Percentiles rank a stretch among this genome's conserved stretches.
These are phyloP conservation scores for Suaeda aralocaspica DNA, from an alignment of 148 eudicot species.

Conservation along the genomic window DNA sequence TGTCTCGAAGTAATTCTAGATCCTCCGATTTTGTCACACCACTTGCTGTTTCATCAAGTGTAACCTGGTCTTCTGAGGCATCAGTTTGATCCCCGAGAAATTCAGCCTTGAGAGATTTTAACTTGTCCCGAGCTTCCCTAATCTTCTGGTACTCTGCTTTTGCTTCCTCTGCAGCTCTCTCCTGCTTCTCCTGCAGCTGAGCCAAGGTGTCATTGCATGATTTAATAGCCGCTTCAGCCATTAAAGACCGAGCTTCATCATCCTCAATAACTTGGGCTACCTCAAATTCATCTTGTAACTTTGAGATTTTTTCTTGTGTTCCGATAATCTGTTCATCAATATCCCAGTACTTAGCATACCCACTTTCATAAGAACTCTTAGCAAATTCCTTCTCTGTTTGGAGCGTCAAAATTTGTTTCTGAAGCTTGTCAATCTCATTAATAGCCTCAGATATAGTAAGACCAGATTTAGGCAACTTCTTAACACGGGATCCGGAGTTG, in stretches of 20 bases:
- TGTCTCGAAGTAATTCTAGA: slow-evolving; percentile 36
- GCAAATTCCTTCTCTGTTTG: slow-evolving; percentile 89
- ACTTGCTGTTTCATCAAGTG: slow-evolving; percentile 16
- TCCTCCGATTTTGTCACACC: slow-evolving; percentile 29
- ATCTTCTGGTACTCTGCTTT: slow-evolving; percentile 48
- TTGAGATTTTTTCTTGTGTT: slow-evolving; percentile 62
- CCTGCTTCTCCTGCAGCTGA: slow-evolving; percentile 65
- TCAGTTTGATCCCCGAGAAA: slow-evolving; percentile 21
- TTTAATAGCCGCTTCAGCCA: slow-evolving; percentile 79
- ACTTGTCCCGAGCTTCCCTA: slow-evolving; percentile 47
- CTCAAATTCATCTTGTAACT: slow-evolving; percentile 75
- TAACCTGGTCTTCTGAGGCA: slow-evolving; percentile 9
- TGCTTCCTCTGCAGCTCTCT: slow-evolving; percentile 47
- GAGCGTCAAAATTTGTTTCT: slow-evolving; percentile 63
- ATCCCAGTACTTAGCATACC: slow-evolving; percentile 63
- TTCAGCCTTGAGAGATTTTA: slow-evolving; percentile 47
- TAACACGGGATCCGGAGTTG: slow-evolving; percentile 24
- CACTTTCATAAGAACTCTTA: slow-evolving; percentile 78
- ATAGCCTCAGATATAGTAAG: slow-evolving; percentile 59
- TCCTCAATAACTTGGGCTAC: slow-evolving; percentile 62
- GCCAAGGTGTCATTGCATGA: slow-evolving; percentile 69
- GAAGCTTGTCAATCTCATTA: slow-evolving; percentile 76
- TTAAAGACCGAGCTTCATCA: slow-evolving; percentile 72
- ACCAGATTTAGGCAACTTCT: slow-evolving; percentile 52
- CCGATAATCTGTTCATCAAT: slow-evolving; percentile 60